Conservation (phyloP, 495 filamentous ascomycete genomes). For the Symbiotaphrina buchneri region DNA sequence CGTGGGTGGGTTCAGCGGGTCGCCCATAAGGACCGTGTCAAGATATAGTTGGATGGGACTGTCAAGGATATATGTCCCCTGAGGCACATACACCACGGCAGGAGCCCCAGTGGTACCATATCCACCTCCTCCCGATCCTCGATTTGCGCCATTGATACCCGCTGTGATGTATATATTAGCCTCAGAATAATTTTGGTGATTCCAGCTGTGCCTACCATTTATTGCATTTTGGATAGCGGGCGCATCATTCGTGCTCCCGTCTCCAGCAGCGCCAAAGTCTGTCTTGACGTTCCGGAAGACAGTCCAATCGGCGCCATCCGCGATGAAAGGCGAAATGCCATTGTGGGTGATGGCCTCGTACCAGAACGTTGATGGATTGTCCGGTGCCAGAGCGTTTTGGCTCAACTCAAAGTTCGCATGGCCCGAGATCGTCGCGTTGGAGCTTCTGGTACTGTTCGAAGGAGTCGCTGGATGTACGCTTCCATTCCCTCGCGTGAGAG, state of each 20-base stretch:
- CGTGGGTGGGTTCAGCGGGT: conserved; percentile 16
- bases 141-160: too few species aligned
- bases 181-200: conserved; percentile 2
- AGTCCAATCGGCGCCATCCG: neutral
- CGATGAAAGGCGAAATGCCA: conserved; percentile 6
- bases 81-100: conserved; percentile 25
- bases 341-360: conserved; percentile 10
- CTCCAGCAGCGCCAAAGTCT: conserved; percentile 14
- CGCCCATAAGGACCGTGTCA: conserved; percentile 21
- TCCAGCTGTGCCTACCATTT: conserved; percentile 8
- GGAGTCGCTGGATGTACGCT: too few species aligned
- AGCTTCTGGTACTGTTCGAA: too few species aligned
- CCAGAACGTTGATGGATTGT: too few species aligned
- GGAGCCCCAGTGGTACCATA: conserved; percentile 24
- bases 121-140: too few species aligned
- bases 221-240: conserved; percentile 16
- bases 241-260: conserved; percentile 36
- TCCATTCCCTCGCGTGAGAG: too few species aligned
- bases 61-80: conserved; percentile 19
- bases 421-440: too few species aligned
- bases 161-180: conserved; percentile 13
- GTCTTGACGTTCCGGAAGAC: conserved; percentile 3
- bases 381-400: too few species aligned
- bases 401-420: too few species aligned
- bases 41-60: conserved; percentile 18